Conservation (phyloP, 2,329 filamentous ascomycete genomes). For the Grosmannia serpens region DNA sequence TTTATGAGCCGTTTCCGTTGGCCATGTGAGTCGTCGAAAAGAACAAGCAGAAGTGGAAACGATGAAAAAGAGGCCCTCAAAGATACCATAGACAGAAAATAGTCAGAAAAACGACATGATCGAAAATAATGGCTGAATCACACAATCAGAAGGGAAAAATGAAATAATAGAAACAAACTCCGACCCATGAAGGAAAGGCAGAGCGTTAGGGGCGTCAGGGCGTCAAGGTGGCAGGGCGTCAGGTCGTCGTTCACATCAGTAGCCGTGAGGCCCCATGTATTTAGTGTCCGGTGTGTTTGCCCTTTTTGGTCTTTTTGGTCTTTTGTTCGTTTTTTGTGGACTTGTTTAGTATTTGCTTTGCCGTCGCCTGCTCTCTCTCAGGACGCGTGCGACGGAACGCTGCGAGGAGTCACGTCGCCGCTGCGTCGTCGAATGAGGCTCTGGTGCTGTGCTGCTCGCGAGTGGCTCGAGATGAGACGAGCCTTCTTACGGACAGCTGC, state of each 20-base stretch:
- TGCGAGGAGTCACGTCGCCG: slow-evolving; percentile 44
- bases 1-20: neutral
- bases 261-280: neutral
- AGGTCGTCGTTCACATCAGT: neutral
- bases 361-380: neutral
- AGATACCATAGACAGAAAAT: neutral
- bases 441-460: slow-evolving; percentile 34
- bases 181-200: neutral
- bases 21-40: neutral
- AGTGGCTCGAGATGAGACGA: slow-evolving; percentile 47
- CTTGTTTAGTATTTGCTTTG: neutral
- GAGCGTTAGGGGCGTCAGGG: neutral
- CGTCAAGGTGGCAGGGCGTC: neutral
- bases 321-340: neutral
- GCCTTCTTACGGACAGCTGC: slow-evolving; percentile 47
- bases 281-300: neutral
- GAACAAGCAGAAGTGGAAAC: neutral
- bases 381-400: slow-evolving; percentile 36
- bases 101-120: neutral
- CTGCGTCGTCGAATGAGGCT: slow-evolving; percentile 36
- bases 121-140: neutral
- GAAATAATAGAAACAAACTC: slow-evolving; percentile 1
- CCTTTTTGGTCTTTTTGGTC: neutral
- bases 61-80: neutral
- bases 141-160: slow-evolving; percentile 3